phyloP scores from a whole-genome alignment of 371 early-diverging fungal genomes.

The Mortierella sp. region DNA sequence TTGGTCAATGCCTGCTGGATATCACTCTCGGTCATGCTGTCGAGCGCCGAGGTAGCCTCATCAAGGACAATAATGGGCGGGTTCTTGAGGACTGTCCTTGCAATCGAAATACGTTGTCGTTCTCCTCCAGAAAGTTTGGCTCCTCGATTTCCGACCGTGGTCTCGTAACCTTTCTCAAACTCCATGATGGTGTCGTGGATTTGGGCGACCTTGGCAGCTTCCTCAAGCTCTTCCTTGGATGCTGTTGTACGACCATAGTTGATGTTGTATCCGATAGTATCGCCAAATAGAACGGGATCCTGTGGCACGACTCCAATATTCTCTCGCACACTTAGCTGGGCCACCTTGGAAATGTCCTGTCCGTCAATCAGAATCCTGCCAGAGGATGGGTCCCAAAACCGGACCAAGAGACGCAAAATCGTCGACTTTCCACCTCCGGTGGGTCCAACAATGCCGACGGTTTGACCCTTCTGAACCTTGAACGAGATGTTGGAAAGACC shows the following conservation, averaged over 20 bases:
- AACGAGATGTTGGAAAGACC: constrained; percentile 77
- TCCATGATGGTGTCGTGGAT: constrained; percentile 78
- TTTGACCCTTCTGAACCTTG: constrained; percentile 73
- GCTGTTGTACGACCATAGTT: constrained; percentile 67
- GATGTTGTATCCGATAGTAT: constrained; percentile 87
- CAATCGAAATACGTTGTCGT: constrained; percentile 75
- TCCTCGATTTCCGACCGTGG: constrained; percentile 78
- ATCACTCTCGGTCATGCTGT: constrained; percentile 89
- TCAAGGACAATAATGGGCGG: constrained; percentile 89
- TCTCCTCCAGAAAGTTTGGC: constrained; percentile 75
- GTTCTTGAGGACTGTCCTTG: constrained; percentile 78
- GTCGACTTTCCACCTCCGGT: constrained; percentile 93
- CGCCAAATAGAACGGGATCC: constrained; percentile 86
- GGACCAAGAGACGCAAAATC: constrained; percentile 84
- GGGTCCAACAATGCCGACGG: constrained; percentile 90
- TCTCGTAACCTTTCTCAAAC: constrained; percentile 79
- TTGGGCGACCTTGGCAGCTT: constrained; percentile 71
- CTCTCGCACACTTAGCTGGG: constrained; percentile 70
- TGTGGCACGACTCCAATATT: constrained; percentile 87
- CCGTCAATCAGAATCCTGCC: constrained; percentile 79
- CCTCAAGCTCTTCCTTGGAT: constrained; percentile 69
- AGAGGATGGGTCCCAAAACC: constrained; percentile 84
- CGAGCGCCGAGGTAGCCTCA: constrained; percentile 95
- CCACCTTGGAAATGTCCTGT: constrained; percentile 68
- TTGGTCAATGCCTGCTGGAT: constrained; percentile 90